These are phyloP conservation scores for Thelonectria olida DNA, from an alignment of 2,329 filamentous ascomycete genomes.

Conservation along the genomic window DNA sequence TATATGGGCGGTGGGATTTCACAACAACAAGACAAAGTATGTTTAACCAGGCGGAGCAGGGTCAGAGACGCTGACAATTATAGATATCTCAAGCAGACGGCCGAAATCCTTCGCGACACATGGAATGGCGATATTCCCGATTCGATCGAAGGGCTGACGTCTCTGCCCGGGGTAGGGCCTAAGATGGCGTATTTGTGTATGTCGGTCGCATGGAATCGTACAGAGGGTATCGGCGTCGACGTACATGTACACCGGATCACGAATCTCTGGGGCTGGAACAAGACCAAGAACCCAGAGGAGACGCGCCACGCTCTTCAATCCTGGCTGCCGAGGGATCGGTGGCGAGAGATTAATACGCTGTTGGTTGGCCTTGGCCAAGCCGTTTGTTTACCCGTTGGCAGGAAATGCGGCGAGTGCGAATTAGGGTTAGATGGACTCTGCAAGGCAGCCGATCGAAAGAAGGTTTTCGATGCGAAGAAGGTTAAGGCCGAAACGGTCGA, in stretches of 20 bases:
- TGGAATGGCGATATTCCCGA: slow-evolving; percentile 82
- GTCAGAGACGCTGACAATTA: slow-evolving; percentile 25
- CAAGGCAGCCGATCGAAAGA: slow-evolving; percentile 72
- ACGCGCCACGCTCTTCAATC: slow-evolving; percentile 78
- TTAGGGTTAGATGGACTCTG: slow-evolving; percentile 81
- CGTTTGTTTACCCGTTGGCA: slow-evolving; percentile 81
- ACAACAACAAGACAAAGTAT: slow-evolving; percentile 88
- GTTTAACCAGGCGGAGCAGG: slow-evolving; percentile 5
- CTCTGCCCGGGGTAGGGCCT: slow-evolving; percentile 86
- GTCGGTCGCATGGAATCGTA: slow-evolving; percentile 72
- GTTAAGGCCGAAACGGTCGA: slow-evolving; percentile 42
- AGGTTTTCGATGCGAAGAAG: slow-evolving; percentile 67
- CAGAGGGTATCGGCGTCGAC: slow-evolving; percentile 87
- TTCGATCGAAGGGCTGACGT: slow-evolving; percentile 77
- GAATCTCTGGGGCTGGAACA: slow-evolving; percentile 93
- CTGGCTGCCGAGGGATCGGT: slow-evolving; percentile 86
- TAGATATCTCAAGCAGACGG: slow-evolving; percentile 76
- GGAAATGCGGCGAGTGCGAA: slow-evolving; percentile 86
- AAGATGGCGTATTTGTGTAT: slow-evolving; percentile 96
- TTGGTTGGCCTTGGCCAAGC: slow-evolving; percentile 90
- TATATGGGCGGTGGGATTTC: slow-evolving; percentile 88
- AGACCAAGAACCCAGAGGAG: slow-evolving; percentile 82
- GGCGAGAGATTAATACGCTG: slow-evolving; percentile 92
- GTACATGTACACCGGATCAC: slow-evolving; percentile 96
- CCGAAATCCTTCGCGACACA: slow-evolving; percentile 75